A percentile compares a stretch with the other conserved stretches of the same genome.
Conservation (phyloP, 148 eudicot species). For the Chenopodium suecicum region DNA sequence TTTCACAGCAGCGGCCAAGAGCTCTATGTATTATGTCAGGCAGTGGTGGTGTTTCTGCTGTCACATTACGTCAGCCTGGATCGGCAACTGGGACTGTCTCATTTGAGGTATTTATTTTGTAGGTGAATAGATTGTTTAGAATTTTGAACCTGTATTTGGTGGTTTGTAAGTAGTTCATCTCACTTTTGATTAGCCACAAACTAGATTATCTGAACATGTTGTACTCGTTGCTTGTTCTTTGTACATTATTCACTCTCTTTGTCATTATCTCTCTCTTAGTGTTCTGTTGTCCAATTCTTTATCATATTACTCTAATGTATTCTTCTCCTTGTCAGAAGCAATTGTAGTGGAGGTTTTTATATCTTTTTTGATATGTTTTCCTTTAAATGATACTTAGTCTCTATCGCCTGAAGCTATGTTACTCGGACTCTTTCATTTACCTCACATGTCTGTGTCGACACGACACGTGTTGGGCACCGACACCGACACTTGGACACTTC, state of each 20-base stretch:
- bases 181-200: background rate
- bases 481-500: no score
- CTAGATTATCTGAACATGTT: background rate
- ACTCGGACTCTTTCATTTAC: no score
- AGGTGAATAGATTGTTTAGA: background rate
- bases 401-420: background rate
- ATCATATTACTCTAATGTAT: background rate
- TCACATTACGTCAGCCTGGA: constrained; percentile 65
- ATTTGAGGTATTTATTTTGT: constrained; percentile 52
- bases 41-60: constrained; percentile 77
- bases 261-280: background rate
- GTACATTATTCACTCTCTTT: background rate
- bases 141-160: background rate
- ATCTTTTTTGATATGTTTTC: background rate
- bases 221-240: background rate
- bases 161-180: background rate
- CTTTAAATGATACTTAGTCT: background rate
- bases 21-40: constrained; percentile 84
- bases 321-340: background rate
- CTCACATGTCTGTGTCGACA: no score
- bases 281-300: background rate
- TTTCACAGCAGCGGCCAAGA: constrained; percentile 85
- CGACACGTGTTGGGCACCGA: no score
- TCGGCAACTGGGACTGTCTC: constrained; percentile 51
- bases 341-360: background rate